A percentile compares a stretch with the other conserved stretches of the same genome.
These are phyloP conservation scores for Aegilops tauschii DNA, from an alignment of 176 grass and related monocot species.

Conservation along the genomic window DNA sequence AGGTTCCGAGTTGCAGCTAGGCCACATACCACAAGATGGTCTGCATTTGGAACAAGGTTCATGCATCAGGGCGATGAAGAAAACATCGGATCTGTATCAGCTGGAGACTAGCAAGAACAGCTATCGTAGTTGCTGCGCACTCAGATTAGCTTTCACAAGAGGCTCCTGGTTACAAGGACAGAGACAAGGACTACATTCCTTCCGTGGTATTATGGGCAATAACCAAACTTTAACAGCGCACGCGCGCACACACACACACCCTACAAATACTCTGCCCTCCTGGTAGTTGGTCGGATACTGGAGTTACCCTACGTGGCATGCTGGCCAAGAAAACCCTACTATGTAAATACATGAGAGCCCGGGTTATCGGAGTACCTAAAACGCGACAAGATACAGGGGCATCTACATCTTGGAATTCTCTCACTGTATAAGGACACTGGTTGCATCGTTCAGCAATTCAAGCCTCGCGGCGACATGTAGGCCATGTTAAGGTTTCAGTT, in stretches of 20 bases:
- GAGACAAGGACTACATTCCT: conserved; percentile 20
- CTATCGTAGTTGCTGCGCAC: conserved; percentile 21
- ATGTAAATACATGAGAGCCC: conserved; percentile 36
- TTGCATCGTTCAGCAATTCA: conserved; percentile 28
- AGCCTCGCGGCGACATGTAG: conserved; percentile 28
- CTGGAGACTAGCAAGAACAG: conserved; percentile 1
- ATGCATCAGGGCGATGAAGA: neutral
- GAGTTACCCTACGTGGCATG: conserved; percentile 40
- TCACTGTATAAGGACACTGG: neutral
- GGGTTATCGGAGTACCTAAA: conserved; percentile 42
- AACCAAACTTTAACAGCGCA: neutral
- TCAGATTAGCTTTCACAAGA: conserved; percentile 33
- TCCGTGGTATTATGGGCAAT: conserved; percentile 36
- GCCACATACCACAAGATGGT: neutral
- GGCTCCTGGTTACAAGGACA: conserved; percentile 26
- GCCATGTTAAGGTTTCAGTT: conserved; percentile 54
- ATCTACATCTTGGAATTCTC: conserved; percentile 26
- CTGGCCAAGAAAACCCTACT: conserved; percentile 38
- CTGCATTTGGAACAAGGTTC: neutral
- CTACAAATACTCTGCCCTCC: conserved; percentile 28
- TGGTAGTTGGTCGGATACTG: conserved; percentile 33
- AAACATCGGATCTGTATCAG: neutral
- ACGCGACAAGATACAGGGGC: conserved; percentile 40
- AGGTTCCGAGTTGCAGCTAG: neutral
- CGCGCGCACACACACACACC: conserved; percentile 18